Percentiles rank a stretch among this genome's conserved stretches.
phyloP scores from a whole-genome alignment of 768 basidiomycete genomes.

The Hericium alpestre region DNA sequence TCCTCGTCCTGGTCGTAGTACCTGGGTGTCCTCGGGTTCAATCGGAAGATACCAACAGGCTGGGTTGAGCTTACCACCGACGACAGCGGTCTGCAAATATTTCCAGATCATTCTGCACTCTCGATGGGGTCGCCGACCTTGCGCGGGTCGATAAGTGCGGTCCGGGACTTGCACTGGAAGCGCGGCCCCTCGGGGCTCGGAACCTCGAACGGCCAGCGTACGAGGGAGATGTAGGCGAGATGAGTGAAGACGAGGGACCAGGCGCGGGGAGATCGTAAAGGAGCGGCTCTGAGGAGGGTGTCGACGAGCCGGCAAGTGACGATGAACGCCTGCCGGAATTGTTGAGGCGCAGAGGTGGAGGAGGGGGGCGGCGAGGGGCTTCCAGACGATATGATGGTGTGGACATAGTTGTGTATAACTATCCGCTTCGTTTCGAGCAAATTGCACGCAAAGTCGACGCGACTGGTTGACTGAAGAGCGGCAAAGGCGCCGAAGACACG shows the following conservation, averaged over 20 bases:
- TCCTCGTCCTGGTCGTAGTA: slow-evolving; percentile 77
- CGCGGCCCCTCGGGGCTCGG: slow-evolving; percentile 14
- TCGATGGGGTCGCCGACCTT: slow-evolving; percentile 62
- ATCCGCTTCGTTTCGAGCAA: not conserved
- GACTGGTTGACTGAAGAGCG: not conserved
- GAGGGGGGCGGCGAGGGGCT: slow-evolving; percentile 12
- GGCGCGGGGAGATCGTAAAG: slow-evolving; percentile 16
- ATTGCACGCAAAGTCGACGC: not conserved
- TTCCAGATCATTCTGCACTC: slow-evolving; percentile 59
- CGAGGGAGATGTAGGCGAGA: slow-evolving; percentile 9
- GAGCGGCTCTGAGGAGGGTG: slow-evolving; percentile 11
- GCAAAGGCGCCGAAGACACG: not conserved
- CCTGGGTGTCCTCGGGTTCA: slow-evolving; percentile 31
- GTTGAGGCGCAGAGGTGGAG: slow-evolving; percentile 12
- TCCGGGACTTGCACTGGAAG: slow-evolving; percentile 27
- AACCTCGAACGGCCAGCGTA: slow-evolving; percentile 5
- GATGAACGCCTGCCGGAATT: slow-evolving; percentile 7
- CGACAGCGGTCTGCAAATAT: slow-evolving; percentile 68
- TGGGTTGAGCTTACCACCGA: slow-evolving; percentile 47
- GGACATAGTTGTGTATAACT: slow-evolving; percentile 7
- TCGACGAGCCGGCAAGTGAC: not conserved
- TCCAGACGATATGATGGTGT: slow-evolving; percentile 9
- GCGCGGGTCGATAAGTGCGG: slow-evolving; percentile 51
- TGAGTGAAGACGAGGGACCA: not conserved
- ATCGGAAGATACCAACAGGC: not conserved